phyloP scores from a whole-genome alignment of 257 asterid genomes.

The Solanum infundibuliforme region DNA sequence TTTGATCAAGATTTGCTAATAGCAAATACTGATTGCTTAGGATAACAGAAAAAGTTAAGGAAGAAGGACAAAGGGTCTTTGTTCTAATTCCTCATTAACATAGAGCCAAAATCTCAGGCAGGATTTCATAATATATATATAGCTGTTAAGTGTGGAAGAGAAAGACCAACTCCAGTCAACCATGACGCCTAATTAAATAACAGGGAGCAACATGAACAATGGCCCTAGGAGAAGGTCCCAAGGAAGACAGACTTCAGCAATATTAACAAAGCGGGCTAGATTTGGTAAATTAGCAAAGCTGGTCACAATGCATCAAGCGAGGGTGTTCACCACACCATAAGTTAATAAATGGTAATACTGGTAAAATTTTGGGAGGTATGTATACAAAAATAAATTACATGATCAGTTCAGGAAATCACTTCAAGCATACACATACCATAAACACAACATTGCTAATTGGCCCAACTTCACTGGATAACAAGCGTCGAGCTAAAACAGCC shows the following conservation, averaged over 20 bases:
- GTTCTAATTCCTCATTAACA: background rate
- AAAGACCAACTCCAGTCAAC: background rate
- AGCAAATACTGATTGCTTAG: background rate
- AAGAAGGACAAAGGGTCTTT: background rate
- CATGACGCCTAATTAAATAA: background rate
- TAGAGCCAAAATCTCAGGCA: background rate
- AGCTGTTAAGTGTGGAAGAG: background rate
- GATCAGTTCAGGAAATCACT: background rate
- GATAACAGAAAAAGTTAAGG: background rate
- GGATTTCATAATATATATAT: background rate
- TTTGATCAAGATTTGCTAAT: background rate
- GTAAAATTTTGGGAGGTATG: background rate
- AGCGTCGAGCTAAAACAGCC: slow-evolving; percentile 79
- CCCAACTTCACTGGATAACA: slow-evolving; percentile 71
- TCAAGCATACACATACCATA: slow-evolving; percentile 44
- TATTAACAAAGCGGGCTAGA: background rate
- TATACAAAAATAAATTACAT: background rate
- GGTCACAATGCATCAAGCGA: background rate
- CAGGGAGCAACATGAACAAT: background rate
- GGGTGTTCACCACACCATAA: background rate
- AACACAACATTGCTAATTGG: slow-evolving; percentile 79
- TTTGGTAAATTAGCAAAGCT: background rate
- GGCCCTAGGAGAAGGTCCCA: background rate
- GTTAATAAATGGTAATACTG: background rate
- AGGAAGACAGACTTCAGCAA: background rate